Evolutionary conservation across 139 green algal genomes (phyloP), one percentile per base, ranked within the genome.

Genomic region (Chlamydomonas sp.): DNA sequence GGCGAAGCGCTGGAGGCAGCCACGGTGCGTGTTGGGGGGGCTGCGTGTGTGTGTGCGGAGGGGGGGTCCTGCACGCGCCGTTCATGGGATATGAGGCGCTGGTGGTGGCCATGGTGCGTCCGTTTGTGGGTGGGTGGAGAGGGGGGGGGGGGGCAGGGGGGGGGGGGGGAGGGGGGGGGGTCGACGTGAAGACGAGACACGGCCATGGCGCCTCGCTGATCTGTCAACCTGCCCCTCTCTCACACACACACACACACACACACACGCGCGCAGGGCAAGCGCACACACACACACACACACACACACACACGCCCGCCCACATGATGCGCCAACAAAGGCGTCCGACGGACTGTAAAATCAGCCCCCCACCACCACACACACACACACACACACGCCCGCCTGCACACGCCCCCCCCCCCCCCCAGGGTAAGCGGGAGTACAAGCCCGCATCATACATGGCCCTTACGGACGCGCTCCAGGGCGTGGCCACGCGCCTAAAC

Each of bases 1-100:
- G 84, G 90, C 43, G 79, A 90, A 59, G 82, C 87, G 0, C 36
- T 85, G 65, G 61, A 65, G 57, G 79, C 67, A 3, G 73, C 57
- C 8, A 29, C 62, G 48, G 47, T 65, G 29, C n/a, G n/a, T n/a
- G n/a, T n/a, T n/a, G n/a, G n/a, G n/a, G n/a, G 43, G 13, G 20
- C 16, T 54, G 20, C 16, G 20, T 54, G 43, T 54, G 16, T 54
- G 43, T n/a, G 43, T 26, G 43, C 16, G 43, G 13, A 20, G 43
- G 13, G 43, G 13, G 43, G 43, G 43, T 60, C 24, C 24, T 58
- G 2, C 62, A 59, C 0, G 37, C 48, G n/a, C 84, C 86, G 1
- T 90, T 84, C 64, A 83, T 88, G 78, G 82, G 67, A 0, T 82
- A 92, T 49, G 79, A 90, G 61, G 82, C 87, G 0, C 36, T 85